A percentile compares a stretch with the other conserved stretches of the same genome.
Conservation (phyloP, 108 stramenopile genomes). For the Nitzschia sp. region DNA sequence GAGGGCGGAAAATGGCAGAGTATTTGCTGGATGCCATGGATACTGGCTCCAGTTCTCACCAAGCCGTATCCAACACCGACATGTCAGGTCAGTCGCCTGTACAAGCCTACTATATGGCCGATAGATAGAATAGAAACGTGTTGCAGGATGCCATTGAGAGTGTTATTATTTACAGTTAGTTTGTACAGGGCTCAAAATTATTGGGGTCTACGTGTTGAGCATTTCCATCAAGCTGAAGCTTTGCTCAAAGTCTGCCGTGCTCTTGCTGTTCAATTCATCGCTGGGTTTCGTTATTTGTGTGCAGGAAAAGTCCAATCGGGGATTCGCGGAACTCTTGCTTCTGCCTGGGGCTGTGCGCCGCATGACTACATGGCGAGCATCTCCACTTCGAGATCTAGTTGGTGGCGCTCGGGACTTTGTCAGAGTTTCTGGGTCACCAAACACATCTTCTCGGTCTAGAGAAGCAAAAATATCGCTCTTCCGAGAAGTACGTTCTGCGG, state of each 20-base stretch:
- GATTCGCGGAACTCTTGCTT: neutral
- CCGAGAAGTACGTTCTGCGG: slow-evolving; percentile 14
- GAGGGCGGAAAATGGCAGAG: slow-evolving; percentile 86
- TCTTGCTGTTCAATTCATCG: neutral
- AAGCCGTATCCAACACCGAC: neutral
- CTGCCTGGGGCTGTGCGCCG: neutral
- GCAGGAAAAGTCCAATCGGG: neutral
- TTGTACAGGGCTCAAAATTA: no score
- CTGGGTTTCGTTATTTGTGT: neutral
- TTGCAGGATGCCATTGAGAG: no score
- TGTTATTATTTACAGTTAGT: no score
- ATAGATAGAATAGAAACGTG: neutral
- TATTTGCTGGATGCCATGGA: slow-evolving; percentile 63
- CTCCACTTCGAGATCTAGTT: neutral
- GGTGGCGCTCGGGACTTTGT: neutral
- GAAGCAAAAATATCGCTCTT: slow-evolving; percentile 25
- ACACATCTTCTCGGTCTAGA: slow-evolving; percentile 7
- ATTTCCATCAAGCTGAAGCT: neutral
- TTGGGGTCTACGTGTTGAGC: neutral
- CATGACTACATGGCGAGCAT: neutral
- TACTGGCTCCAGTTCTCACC: neutral
- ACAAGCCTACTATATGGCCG: slow-evolving; percentile 20
- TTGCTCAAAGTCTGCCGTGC: neutral
- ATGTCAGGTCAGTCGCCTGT: neutral
- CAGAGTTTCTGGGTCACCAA: neutral